A percentile compares a stretch with the other conserved stretches of the same genome.
phyloP scores from a whole-genome alignment of 2,329 filamentous ascomycete species.

The Drechslerella coelobrocha region DNA sequence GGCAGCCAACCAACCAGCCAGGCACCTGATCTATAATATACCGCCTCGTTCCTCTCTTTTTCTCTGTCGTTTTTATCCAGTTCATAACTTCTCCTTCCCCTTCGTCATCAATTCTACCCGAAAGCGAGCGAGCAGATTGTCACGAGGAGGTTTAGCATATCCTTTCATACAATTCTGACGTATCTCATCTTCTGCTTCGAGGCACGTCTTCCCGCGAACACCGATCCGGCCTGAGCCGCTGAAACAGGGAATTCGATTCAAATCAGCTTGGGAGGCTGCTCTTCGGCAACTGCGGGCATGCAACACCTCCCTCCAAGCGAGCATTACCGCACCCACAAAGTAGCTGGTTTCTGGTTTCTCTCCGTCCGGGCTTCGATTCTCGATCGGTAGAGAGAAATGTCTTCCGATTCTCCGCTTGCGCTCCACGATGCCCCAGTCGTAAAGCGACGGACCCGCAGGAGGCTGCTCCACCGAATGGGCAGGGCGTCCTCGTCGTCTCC shows the following conservation, averaged over 20 bases:
- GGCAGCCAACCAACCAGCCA: not conserved
- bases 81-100: no score
- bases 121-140: no score
- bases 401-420: conserved; percentile 12
- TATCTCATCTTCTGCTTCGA: no score
- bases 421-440: conserved; percentile 37
- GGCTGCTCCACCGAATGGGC: conserved; percentile 41
- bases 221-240: not conserved
- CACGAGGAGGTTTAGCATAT: no score
- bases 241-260: not conserved
- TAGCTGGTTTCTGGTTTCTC: not conserved
- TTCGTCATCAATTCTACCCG: no score
- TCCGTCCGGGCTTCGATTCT: not conserved
- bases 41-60: not conserved
- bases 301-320: not conserved
- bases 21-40: not conserved
- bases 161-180: no score
- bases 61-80: no score
- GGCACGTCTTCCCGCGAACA: no score
- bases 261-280: not conserved
- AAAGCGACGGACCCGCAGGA: conserved; percentile 30
- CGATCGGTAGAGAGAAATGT: conserved; percentile 3
- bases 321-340: not conserved
- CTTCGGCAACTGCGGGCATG: not conserved
- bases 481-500: conserved; percentile 44